Evolutionary conservation across 225 moss, liverwort and hornwort species (phyloP), one percentile per base, ranked within the genome.

Genomic region (Lunularia cruciata): DNA sequence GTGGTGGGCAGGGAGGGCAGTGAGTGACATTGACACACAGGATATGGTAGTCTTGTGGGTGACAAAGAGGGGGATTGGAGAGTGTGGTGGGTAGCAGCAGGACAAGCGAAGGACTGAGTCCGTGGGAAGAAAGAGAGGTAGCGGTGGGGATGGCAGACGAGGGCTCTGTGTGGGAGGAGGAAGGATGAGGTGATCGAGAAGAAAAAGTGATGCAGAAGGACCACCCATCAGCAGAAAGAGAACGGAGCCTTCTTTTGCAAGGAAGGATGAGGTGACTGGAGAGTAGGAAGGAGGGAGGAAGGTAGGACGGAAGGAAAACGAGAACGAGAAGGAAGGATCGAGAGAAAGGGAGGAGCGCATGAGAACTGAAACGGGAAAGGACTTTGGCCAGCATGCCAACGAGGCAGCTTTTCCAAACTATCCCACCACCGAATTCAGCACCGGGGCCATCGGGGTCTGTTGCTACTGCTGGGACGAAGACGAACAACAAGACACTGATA

Each of bases 321-420:
- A 59, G 36, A 62, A 36, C 22, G 33, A 52, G 59, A 57, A 31
- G 14, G 33, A 32, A 57, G 56, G 14, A 57, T 15, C 56, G 28
- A 30, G 56, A 30, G 56, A 58, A 32, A 32, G n/a, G n/a, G 57
- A 26, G 61, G 64, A 77, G 72, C 64, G 56, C 22, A 46, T 59
- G 60, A 75, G 53, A 55, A 38, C 25, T 20, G 48, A 49, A 31
- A 20, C 67, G 68, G 36, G 68, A 43, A 35, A 35, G 9, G 45
- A 59, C 70, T 61, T 45, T 48, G 59, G 81, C 46, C 73, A 88
- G 75, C 73, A 95, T 95, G 95, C 87, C 95, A 85, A 76, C 90
- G 30, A 87, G 95, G 84, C 84, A 82, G 77, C 77, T 81, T 53
- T 63, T 71, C 43, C 80, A 81, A 67, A 74, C 70, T 57, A 76